Conservation (phyloP, 1,139 yeast species). For the Candida buenavistaensis region DNA sequence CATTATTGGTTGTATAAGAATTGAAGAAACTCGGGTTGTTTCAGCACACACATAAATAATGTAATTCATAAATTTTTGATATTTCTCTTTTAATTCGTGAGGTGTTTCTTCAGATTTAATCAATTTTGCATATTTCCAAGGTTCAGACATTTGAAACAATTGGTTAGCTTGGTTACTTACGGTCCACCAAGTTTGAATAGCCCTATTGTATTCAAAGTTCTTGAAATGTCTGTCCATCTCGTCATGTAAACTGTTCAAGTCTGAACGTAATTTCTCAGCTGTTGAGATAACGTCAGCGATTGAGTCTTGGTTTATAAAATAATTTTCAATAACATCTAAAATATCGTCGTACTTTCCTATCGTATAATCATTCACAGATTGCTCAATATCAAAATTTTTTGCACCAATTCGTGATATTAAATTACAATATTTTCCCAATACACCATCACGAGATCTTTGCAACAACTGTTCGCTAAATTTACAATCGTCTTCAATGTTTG, state of each 20-base stretch:
- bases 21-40: conserved; percentile 63
- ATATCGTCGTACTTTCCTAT: conserved; percentile 25
- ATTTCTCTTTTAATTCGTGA: conserved; percentile 15
- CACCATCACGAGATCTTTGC: conserved; percentile 55
- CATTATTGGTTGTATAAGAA: conserved; percentile 68
- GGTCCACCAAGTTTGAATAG: conserved; percentile 63
- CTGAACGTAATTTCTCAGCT: conserved; percentile 19
- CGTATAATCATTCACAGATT: conserved; percentile 33
- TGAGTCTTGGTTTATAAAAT: conserved; percentile 16
- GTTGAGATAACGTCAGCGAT: conserved; percentile 18
- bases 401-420: conserved; percentile 74
- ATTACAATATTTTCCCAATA: conserved; percentile 85
- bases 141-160: conserved; percentile 58
- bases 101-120: conserved; percentile 31
- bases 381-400: conserved; percentile 58
- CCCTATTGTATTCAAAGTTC: conserved; percentile 56
- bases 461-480: conserved; percentile 70
- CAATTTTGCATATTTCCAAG: conserved; percentile 50
- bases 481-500: conserved; percentile 74
- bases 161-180: conserved; percentile 63
- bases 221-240: conserved; percentile 44
- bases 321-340: conserved; percentile 20
- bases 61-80: conserved; percentile 41
- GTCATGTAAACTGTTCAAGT: conserved; percentile 21
- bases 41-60: conserved; percentile 71